Conservation (phyloP, 2,329 filamentous ascomycete species). For the Calonectria honghensis region DNA sequence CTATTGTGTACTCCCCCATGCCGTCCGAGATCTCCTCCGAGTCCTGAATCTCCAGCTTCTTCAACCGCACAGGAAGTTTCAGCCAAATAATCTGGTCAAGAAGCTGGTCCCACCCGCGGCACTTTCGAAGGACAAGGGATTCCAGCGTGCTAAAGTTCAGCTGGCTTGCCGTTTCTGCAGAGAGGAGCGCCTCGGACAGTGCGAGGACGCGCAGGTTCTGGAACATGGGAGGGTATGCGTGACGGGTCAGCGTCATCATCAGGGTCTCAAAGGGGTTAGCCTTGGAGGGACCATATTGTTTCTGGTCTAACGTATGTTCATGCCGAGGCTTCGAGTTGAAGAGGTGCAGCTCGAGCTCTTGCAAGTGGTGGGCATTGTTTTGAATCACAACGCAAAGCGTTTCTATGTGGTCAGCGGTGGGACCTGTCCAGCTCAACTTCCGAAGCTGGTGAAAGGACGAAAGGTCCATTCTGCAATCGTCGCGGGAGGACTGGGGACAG, state of each 20-base stretch:
- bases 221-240: neutral
- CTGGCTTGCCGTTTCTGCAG: neutral
- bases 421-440: constrained; percentile 13
- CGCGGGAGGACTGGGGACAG: neutral
- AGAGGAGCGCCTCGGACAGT: neutral
- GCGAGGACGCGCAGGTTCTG: neutral
- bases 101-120: constrained; percentile 9
- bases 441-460: neutral
- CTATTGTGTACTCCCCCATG: constrained; percentile 18
- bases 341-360: constrained; percentile 2
- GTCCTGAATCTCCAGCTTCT: constrained; percentile 22
- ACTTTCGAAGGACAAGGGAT: constrained; percentile 5
- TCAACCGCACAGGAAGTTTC: constrained; percentile 8
- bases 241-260: constrained; percentile 2
- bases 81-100: constrained; percentile 9
- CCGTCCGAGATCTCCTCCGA: constrained; percentile 17
- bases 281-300: constrained; percentile 1
- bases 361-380: neutral
- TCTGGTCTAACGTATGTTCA: constrained; percentile 9
- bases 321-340: neutral
- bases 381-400: neutral
- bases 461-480: constrained; percentile 11
- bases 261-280: constrained; percentile 15
- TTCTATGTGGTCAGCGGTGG: neutral
- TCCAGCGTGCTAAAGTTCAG: constrained; percentile 1